Evolutionary conservation across 257 asterid species (phyloP).

Genomic region (Salvia hispanica): DNA sequence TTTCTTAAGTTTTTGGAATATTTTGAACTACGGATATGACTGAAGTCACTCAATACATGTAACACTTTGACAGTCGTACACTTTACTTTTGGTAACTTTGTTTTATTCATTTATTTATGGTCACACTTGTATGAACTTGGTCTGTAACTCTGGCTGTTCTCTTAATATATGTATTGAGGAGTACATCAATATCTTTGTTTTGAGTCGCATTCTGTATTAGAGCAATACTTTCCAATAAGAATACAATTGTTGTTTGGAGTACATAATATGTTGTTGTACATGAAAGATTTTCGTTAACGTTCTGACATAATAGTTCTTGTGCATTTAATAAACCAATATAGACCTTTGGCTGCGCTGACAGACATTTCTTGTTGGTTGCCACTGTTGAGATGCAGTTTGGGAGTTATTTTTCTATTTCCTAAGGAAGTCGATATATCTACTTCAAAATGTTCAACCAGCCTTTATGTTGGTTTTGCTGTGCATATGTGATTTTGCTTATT

Average conservation of each 20-base stretch:
- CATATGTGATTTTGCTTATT: background rate
- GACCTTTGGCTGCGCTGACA: background rate
- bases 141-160: background rate
- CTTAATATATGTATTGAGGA: conserved; percentile 13
- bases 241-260: background rate
- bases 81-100: background rate
- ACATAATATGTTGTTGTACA: background rate
- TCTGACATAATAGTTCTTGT: too few species aligned
- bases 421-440: conserved; percentile 5
- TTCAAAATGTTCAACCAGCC: background rate
- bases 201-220: background rate
- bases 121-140: background rate
- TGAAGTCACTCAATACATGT: background rate
- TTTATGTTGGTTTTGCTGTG: conserved; percentile 9
- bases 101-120: background rate
- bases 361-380: conserved; percentile 2
- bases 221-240: background rate
- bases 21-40: background rate
- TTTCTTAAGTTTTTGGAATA: background rate
- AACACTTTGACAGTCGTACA: background rate
- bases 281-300: background rate
- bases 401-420: background rate
- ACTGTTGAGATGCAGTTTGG: background rate
- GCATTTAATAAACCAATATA: background rate
- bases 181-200: background rate